phyloP scores from a whole-genome alignment of 176 grass and related monocot genomes.

The Eragrostis nindensis region DNA sequence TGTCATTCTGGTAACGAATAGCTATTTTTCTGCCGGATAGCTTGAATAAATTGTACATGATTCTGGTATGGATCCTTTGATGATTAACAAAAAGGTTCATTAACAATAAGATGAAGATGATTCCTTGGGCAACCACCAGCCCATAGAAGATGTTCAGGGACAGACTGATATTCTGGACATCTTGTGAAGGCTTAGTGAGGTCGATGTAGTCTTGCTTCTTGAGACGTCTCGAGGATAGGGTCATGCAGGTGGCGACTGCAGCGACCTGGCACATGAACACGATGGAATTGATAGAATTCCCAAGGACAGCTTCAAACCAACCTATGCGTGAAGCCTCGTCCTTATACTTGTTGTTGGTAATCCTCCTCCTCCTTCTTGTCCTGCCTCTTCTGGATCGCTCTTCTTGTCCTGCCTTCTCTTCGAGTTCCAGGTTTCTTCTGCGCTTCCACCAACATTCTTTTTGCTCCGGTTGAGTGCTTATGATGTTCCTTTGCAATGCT shows the following conservation, averaged over 20 bases:
- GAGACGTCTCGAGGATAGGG: background rate
- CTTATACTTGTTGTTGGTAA: too few species aligned
- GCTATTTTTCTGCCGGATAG: background rate
- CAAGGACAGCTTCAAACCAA: background rate
- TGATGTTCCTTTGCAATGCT: background rate
- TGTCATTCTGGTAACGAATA: background rate
- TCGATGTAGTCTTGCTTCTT: constrained; percentile 26
- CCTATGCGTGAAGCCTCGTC: too few species aligned
- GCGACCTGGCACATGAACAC: background rate
- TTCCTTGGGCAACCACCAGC: constrained; percentile 23
- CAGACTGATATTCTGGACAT: background rate
- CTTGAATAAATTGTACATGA: too few species aligned
- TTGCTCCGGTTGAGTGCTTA: too few species aligned
- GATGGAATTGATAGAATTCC: fast-evolving
- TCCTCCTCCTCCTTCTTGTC: background rate
- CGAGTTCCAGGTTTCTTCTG: background rate
- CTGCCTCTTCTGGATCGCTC: too few species aligned
- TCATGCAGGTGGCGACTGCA: background rate
- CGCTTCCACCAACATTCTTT: constrained; percentile 3
- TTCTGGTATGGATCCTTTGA: too few species aligned
- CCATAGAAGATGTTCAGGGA: constrained; percentile 42
- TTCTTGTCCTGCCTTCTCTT: background rate
- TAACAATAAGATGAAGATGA: constrained; percentile 19
- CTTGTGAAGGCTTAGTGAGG: fast-evolving
- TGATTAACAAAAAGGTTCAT: too few species aligned